A percentile compares a stretch with the other conserved stretches of the same genome.
These are phyloP conservation scores for Intubia oerlemansii DNA, from an alignment of 2,329 filamentous ascomycete species.

Conservation along the genomic window DNA sequence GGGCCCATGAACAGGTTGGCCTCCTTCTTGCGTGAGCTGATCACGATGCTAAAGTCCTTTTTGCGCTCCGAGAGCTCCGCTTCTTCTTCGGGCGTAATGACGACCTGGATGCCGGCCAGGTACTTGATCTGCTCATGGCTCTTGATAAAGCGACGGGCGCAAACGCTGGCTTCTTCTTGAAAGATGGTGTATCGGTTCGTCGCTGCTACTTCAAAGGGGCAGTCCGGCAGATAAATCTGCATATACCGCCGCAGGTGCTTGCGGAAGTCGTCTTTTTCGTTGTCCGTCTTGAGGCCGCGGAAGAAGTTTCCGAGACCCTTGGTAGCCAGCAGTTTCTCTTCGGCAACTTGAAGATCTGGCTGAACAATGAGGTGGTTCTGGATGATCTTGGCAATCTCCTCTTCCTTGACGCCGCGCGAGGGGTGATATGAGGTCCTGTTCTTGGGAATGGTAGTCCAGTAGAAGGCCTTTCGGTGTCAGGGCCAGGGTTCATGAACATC, in stretches of 20 bases:
- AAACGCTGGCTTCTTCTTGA: constrained; percentile 72
- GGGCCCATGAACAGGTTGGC: constrained; percentile 87
- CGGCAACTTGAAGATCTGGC: constrained; percentile 50
- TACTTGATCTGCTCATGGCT: constrained; percentile 80
- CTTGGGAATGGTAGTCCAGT: constrained; percentile 92
- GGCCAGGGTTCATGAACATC: not conserved
- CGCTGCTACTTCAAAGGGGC: constrained; percentile 74
- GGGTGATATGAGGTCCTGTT: constrained; percentile 74
- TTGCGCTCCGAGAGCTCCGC: constrained; percentile 56
- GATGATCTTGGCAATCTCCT: constrained; percentile 38
- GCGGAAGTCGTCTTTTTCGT: constrained; percentile 71
- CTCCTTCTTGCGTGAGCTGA: constrained; percentile 78
- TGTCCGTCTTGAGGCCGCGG: constrained; percentile 43
- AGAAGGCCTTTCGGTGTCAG: constrained; percentile 42
- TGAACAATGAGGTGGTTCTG: constrained; percentile 49
- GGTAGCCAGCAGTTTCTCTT: constrained; percentile 49
- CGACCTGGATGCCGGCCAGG: constrained; percentile 73
- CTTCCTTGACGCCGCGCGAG: constrained; percentile 53
- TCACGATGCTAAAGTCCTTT: constrained; percentile 92
- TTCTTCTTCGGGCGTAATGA: constrained; percentile 84
- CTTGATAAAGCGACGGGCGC: constrained; percentile 57
- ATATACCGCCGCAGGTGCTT: constrained; percentile 78
- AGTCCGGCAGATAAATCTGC: constrained; percentile 81
- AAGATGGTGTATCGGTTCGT: constrained; percentile 92
- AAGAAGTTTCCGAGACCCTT: constrained; percentile 54